These are phyloP conservation scores for Calonectria crousiana DNA, from an alignment of 2,329 filamentous ascomycete genomes.

Conservation along the genomic window DNA sequence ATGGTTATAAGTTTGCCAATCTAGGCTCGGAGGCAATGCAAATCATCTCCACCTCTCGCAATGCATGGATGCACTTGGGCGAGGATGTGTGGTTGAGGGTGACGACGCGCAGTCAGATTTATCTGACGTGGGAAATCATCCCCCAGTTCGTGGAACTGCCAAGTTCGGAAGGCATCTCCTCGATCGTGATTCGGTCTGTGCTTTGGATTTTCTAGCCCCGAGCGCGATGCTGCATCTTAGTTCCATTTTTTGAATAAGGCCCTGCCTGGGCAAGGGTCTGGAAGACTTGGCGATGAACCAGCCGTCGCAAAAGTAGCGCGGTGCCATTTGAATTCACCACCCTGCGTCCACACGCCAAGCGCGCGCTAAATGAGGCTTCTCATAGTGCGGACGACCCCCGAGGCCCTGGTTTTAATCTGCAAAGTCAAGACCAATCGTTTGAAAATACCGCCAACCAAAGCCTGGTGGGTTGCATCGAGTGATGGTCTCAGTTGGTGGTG, in stretches of 20 bases:
- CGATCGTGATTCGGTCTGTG: background rate
- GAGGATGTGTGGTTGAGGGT: background rate
- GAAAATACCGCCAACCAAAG: background rate
- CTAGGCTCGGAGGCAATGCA: background rate
- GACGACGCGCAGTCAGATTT: background rate
- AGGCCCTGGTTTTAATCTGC: no score
- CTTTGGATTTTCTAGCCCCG: background rate
- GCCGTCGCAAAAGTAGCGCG: no score
- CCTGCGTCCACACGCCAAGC: no score
- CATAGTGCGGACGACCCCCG: no score
- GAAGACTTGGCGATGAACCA: background rate
- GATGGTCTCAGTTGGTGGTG: background rate
- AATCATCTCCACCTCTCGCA: background rate
- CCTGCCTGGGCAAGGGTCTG: background rate
- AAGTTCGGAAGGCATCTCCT: background rate
- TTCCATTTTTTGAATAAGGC: background rate
- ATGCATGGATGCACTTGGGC: background rate
- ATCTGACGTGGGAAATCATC: background rate
- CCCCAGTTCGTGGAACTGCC: background rate
- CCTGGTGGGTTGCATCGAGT: background rate
- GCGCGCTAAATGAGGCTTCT: no score
- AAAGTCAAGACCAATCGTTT: background rate
- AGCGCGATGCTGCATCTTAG: background rate
- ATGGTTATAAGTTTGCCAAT: background rate
- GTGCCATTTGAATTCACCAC: no score